phyloP scores from a whole-genome alignment of 805 yeast genomes.

The Schwanniomyces pseudopolymorphus region DNA sequence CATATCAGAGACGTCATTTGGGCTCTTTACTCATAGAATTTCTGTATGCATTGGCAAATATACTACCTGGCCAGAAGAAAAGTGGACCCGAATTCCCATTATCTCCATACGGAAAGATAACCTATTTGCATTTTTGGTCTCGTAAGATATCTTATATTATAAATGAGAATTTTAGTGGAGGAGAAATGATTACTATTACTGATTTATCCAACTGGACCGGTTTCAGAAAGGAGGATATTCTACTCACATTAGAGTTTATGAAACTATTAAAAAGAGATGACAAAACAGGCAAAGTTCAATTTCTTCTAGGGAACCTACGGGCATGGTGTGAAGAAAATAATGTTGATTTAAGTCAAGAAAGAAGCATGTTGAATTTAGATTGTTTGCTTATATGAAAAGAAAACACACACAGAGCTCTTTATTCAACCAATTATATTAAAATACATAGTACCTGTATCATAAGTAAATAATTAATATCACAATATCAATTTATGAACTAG shows the following conservation, averaged over 20 bases:
- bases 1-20: conserved; percentile 74
- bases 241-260: conserved; percentile 60
- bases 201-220: conserved; percentile 59
- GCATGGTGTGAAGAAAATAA: conserved; percentile 29
- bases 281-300: conserved; percentile 8
- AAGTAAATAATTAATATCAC: background rate
- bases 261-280: conserved; percentile 15
- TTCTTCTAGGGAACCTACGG: conserved; percentile 20
- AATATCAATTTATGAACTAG: background rate
- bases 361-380: conserved; percentile 27
- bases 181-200: conserved; percentile 39
- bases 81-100: conserved; percentile 95
- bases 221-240: conserved; percentile 60
- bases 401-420: background rate
- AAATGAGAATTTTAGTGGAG: conserved; percentile 6
- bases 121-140: conserved; percentile 80
- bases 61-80: conserved; percentile 51
- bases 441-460: background rate
- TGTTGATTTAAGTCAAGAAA: conserved; percentile 24
- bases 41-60: conserved; percentile 69
- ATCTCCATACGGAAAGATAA: conserved; percentile 73
- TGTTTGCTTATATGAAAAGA: conserved; percentile 21
- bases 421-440: background rate
- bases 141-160: conserved; percentile 29
- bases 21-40: conserved; percentile 83